Evolutionary conservation across 441 rosid species (phyloP), one percentile per base, ranked within the genome.

Genomic region (Erysimum pusillum): DNA sequence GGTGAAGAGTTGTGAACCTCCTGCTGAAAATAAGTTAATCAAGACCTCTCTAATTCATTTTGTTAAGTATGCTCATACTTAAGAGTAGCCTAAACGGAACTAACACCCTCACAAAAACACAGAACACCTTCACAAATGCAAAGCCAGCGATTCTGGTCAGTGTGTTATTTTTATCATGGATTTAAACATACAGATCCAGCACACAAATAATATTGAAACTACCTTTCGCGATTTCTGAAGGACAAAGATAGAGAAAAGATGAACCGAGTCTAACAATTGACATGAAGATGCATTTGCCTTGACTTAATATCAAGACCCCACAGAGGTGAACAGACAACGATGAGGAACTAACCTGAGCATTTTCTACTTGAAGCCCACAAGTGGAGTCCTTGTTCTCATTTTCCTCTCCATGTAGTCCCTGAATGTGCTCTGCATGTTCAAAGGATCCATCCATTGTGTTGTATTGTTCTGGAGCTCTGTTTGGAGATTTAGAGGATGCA

Each of bases 381-480:
- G 77, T 13, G 1, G 77, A 18, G 56, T 58, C 76, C 13, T 9
- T 42, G 73, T 71, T 71, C 36, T 71, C 58, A n/a, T 41, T 77
- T 65, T 59, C 49, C 41, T 58, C 63, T 31, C 48, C 80, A 46
- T 48, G 68, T 41, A 34, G 57, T 22, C 31, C 69, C 36, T 57
- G 56, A 71, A 49, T 57, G 67, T 71, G 53, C 65, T 72, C 81
- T 28, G 45, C 69, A 60, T 59, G 72, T 71, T 77, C 67, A 71
- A 31, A 46, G 13, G 62, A 31, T 46, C 67, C 71, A 69, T 76
- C 75, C 76, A 17, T 2, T 36, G 38, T 15, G 53, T 63, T 63
- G 71, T 28, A 25, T 28, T 56, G 61, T 25, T 76, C 80, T 45
- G 52, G 54, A 70, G 61, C 59, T 63, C 52, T 62, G 45, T 54